A percentile compares a stretch with the other conserved stretches of the same genome.
Evolutionary conservation across 805 yeast species (phyloP).

Genomic region (Monosporozyma aerobia): DNA sequence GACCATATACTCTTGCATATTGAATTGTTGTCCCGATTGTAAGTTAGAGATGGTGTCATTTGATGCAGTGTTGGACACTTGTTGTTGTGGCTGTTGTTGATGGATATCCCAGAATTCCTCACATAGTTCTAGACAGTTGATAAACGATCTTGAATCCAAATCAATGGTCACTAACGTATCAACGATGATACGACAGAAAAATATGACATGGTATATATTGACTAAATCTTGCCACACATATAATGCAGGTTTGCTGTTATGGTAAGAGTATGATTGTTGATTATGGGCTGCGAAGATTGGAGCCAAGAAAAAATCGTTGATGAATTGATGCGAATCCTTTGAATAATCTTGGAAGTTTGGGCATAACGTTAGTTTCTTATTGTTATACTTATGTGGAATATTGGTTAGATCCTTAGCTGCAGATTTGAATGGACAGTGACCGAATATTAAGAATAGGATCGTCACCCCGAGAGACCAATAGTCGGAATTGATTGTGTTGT

Average conservation of each 20-base stretch:
- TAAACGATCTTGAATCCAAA: conserved; percentile 8
- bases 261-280: conserved; percentile 3
- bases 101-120: conserved; percentile 8
- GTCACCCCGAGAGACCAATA: conserved; percentile 86
- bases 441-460: conserved; percentile 68
- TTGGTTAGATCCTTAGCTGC: conserved; percentile 6
- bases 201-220: conserved; percentile 7
- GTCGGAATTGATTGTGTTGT: conserved; percentile 71
- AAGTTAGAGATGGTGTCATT: not conserved
- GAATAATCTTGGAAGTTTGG: conserved; percentile 35
- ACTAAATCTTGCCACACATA: conserved; percentile 14
- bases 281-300: conserved; percentile 10
- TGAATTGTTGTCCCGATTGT: not conserved
- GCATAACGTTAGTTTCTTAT: conserved; percentile 2
- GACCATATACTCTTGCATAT: not conserved
- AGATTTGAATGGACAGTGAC: conserved; percentile 67
- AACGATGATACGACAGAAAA: conserved; percentile 11
- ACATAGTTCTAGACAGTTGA: conserved; percentile 5
- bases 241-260: conserved; percentile 8
- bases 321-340: conserved; percentile 15
- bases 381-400: not conserved
- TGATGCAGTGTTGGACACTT: too few relatives aligned
- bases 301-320: conserved; percentile 18
- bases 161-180: conserved; percentile 10
- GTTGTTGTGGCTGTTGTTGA: not conserved